Base-by-base conservation (phyloP, 352 stramenopile species). In the Phytopythium boreale region DNA sequence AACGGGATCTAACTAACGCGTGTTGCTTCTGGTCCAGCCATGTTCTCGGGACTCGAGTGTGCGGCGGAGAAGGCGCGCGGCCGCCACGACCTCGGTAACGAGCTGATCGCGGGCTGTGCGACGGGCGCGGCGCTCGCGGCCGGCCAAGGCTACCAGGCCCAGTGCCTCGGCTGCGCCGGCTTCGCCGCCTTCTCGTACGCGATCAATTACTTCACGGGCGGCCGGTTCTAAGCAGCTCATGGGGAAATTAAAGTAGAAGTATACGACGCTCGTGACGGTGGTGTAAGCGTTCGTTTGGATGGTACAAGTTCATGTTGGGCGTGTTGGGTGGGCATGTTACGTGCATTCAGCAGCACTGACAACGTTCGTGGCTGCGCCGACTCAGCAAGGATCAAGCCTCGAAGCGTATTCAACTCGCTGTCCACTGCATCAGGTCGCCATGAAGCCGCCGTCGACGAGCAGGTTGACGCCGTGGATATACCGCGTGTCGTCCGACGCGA, bases 1-100 rank as follows among this genome's bases (percentile, higher is more conserved):
- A 17, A 43, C 4, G 53, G 27, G 27, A 11, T 19, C n/a, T 59
- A 31, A 47, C 39, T 20, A 20, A 1, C 56, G 31, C 14, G 36
- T 27, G 36, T 49, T 27, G 57, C 2, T 37, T 66, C 8, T 29
- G 15, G 4, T 62, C 6, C n/a, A 90, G 93, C 92, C 36, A 96
- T 99, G 68, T 98, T 98, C 68, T 96, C 92, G 26, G 95, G 93
- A 34, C 78, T 96, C 9, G 96, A 99, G 75, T 99, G 96, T 62
- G 76, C 89, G 19, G 81, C 97, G 2, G 96, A 98, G 76, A 98
- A 98, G 71, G 90, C 88, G 64, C 80, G 96, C 31, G 96, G 90
- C 52, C 93, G 96, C 24, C 92, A 98, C 69, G 96, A 99, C 71
- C 90, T 98, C 49, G 96, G 91, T 69, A 99, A 98, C 77, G 85